Evolutionary conservation across 768 basidiomycete species (phyloP).

Genomic region (Lactarius quietus): DNA sequence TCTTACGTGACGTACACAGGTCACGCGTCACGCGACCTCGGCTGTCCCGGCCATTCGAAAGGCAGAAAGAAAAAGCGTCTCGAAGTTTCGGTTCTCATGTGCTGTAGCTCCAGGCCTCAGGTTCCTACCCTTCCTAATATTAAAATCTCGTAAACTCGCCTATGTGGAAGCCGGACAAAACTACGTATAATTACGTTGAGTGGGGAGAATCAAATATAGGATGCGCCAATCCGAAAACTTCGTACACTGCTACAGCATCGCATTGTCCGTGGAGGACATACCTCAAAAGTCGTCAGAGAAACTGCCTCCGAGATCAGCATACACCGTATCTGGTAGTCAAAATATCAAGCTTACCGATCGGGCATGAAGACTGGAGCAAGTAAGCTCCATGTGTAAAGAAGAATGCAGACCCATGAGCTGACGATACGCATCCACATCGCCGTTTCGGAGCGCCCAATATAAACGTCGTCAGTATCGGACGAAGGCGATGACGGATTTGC

Average conservation of each 20-base stretch:
- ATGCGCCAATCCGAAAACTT: conserved; percentile 5
- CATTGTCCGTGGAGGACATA: not conserved
- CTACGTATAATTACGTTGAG: not conserved
- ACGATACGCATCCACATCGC: conserved; percentile 99
- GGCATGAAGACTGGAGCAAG: conserved; percentile 88
- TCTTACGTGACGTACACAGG: not conserved
- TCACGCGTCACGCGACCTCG: too few relatives aligned
- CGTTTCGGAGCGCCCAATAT: conserved; percentile 91
- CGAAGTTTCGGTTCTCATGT: too few relatives aligned
- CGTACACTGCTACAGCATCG: not conserved
- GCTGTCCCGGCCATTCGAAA: too few relatives aligned
- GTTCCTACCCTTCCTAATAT: not conserved
- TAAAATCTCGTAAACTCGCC: not conserved
- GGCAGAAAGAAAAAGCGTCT: too few relatives aligned
- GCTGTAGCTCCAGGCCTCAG: not conserved
- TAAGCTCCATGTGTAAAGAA: conserved; percentile 83
- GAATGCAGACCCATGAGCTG: conserved; percentile 91
- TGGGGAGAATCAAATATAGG: not conserved
- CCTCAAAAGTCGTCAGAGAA: conserved; percentile 16
- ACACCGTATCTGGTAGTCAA: not conserved
- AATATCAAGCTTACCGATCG: conserved; percentile 58
- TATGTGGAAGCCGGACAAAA: not conserved
- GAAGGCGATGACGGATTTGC: conserved; percentile 37
- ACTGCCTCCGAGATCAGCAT: conserved; percentile 7
- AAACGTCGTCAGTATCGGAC: conserved; percentile 67